A percentile compares a stretch with the other conserved stretches of the same genome.
phyloP scores from a whole-genome alignment of 2,329 filamentous ascomycete species.

The Aaosphaeria pasadenensis region DNA sequence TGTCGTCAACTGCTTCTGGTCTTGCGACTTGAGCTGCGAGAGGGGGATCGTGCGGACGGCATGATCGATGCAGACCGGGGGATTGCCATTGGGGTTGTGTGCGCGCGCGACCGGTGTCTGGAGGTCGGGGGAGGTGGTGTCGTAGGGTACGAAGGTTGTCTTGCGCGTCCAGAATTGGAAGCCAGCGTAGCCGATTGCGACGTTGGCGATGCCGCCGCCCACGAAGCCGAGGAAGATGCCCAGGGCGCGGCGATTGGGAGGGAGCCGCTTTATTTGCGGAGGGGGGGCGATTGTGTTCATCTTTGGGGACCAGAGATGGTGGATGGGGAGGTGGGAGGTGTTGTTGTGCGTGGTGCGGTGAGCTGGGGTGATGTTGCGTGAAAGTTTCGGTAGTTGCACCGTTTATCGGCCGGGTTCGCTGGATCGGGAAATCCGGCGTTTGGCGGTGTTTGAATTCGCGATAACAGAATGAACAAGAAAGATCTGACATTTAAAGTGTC shows the following conservation, averaged over 20 bases:
- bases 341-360: background rate
- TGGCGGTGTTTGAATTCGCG: too few relatives aligned
- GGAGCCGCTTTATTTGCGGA: slow-evolving; percentile 27
- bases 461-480: too few relatives aligned
- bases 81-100: slow-evolving; percentile 34
- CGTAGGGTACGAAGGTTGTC: slow-evolving; percentile 36
- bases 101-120: slow-evolving; percentile 13
- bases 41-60: slow-evolving; percentile 35
- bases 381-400: slow-evolving; percentile 1
- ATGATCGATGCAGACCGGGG: slow-evolving; percentile 36
- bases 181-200: slow-evolving; percentile 30
- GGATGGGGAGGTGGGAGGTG: background rate
- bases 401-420: background rate
- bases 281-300: slow-evolving; percentile 37
- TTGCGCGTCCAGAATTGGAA: slow-evolving; percentile 34
- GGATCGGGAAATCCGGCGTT: background rate
- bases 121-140: slow-evolving; percentile 25
- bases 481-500: too few relatives aligned
- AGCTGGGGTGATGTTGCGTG: background rate
- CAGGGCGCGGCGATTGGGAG: slow-evolving; percentile 25
- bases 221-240: slow-evolving; percentile 30
- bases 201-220: slow-evolving; percentile 27
- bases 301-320: background rate
- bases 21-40: slow-evolving; percentile 26
- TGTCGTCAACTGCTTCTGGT: slow-evolving; percentile 28